Base-by-base conservation (phyloP, 306 rosid genomes). In the Acacia crassicarpa region DNA sequence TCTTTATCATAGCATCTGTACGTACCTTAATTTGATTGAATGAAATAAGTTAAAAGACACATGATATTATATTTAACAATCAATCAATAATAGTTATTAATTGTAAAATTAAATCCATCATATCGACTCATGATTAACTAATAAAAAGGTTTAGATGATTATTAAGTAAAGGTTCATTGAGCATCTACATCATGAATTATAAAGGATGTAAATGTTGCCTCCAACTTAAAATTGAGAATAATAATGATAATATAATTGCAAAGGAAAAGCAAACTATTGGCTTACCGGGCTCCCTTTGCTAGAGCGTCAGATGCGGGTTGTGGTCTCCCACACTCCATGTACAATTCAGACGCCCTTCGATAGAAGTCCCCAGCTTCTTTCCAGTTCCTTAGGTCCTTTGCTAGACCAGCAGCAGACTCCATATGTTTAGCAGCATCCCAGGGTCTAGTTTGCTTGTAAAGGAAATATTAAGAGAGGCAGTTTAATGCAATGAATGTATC, bases 351-450 rank as follows among this genome's bases (percentile, higher is more conserved):
- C 20, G 98, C 98, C 78, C 87, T 93, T 89, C 89, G 89, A 82
- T 88, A 95, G 80, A 95, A 95, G 69, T 95, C 99, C 49, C 72
- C 89, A 68, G 88, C 98, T 89, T 95, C 99, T 76, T 27, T 90
- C 94, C 92, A 92, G 48, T 91, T 80, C 13, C 94, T 83, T 56
- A 95, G 83, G 51, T 95, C 99, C 89, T 95, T 95, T 25, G 97
- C 99, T 62, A 91, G 85, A 83, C 88, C 93, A 72, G 91, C 98
- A 3, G 99, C 98, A 81, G 99, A 93, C 86, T 95, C 99, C 97
- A 95, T 93, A 84, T 91, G 98, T 87, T 90, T 93, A 77, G 99
- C 98, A 22, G 99, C 97, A 79, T 95, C 98, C 99, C 99, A 93
- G 66, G 96, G 98, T 87, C 99, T 95, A 73, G 78, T 80, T 78